phyloP scores from a whole-genome alignment of 2,329 filamentous ascomycete species.

The Dactylonectria estremocensis region DNA sequence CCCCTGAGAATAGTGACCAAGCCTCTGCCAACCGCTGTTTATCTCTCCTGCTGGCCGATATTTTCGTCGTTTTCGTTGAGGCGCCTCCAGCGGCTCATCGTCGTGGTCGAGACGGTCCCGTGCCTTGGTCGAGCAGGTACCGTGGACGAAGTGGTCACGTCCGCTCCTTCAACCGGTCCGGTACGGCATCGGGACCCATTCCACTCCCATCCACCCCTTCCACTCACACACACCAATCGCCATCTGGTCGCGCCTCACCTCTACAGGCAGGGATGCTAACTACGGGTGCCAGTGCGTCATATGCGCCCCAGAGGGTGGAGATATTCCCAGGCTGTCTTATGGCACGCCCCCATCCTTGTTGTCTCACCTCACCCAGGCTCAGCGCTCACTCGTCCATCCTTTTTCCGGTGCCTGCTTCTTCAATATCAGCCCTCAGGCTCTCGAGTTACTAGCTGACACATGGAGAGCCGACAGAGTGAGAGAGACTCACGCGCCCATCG shows the following conservation, averaged over 20 bases:
- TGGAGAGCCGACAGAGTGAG: constrained; percentile 18
- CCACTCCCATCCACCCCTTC: constrained; percentile 37
- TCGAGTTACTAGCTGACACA: constrained; percentile 1
- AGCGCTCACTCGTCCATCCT: constrained; percentile 17
- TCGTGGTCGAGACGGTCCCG: constrained; percentile 32
- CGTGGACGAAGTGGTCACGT: constrained; percentile 27
- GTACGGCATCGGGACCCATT: constrained; percentile 40
- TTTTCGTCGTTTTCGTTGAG: constrained; percentile 12
- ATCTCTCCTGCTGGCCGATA: constrained; percentile 15
- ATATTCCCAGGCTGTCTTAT: constrained; percentile 40
- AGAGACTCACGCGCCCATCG: constrained; percentile 33
- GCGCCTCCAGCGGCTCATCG: constrained; percentile 42
- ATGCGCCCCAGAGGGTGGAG: constrained; percentile 46
- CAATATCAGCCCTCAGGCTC: neutral
- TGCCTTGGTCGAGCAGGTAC: constrained; percentile 24
- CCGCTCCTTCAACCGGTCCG: constrained; percentile 40
- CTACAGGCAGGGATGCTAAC: constrained; percentile 38
- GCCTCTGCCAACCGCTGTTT: constrained; percentile 3
- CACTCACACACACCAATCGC: constrained; percentile 32
- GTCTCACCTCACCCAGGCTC: constrained; percentile 44
- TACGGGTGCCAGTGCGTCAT: constrained; percentile 49
- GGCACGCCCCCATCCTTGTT: constrained; percentile 38
- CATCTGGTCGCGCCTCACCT: constrained; percentile 35
- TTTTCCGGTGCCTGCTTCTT: constrained; percentile 4
- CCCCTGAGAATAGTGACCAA: constrained; percentile 7